Base-by-base conservation (phyloP, 352 stramenopile genomes). In the Thalassiosira hispida region DNA sequence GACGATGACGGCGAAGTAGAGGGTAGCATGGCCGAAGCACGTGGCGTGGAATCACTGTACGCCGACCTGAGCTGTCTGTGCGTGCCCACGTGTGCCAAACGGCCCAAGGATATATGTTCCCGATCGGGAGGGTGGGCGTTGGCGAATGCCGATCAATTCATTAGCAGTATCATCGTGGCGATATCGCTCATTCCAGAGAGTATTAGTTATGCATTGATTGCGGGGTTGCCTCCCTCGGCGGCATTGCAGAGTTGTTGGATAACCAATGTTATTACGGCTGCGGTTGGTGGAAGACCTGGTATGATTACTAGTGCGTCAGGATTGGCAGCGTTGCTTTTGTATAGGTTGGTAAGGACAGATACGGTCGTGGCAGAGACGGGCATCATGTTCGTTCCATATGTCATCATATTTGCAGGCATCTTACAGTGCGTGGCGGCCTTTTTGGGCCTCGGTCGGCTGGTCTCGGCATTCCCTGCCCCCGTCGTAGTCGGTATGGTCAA, bases 401-500 rank as follows among this genome's bases (percentile, higher is more conserved):
- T 71, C 16, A 77, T 90, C 22, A 70, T 73, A 20, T 76, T 90
- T 31, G 80, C 95, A 8, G 96, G 96, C 14, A 90, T 96, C 11
- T 83, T 97, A 18, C 92, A 95, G 1, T 92, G 96, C 56, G 86
- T 88, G 33, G 75, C 76, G 81, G 2, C 87, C 1, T 53, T 79
- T 47, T 46, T 87, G 31, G 67, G 73, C 1, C 40, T 97, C 7
- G 96, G 93, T 22, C 91, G 86, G 40, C 85, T 97, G 31, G 93
- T 97, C 22, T 87, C 90, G 8, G 90, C 96, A 82, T 94, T 98
- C 55, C 94, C 95, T 2, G 84, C 92, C 40, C 95, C 94, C 0
- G 94, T 96, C 16, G 94, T 97, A 67, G 95, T 98, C 47, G 96
- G 96, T 7, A 98, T 98, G 81, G 90, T 97, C 44, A 98, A 98